These are phyloP conservation scores for Candida broadrunensis DNA, from an alignment of 805 yeast genomes.

Conservation along the genomic window DNA sequence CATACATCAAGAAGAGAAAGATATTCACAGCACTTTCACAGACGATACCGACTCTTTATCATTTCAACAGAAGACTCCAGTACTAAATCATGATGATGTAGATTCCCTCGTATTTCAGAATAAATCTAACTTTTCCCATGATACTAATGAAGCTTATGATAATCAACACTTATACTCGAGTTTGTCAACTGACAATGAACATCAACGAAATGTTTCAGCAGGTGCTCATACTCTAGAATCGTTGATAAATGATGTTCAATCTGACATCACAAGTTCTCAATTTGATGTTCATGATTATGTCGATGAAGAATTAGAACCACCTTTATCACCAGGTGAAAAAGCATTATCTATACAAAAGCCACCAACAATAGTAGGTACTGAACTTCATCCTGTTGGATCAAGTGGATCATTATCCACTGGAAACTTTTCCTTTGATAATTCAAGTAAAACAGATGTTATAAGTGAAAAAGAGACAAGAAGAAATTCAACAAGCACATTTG, in stretches of 20 bases:
- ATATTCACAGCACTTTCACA: background rate
- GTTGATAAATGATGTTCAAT: background rate
- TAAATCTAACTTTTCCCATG: background rate
- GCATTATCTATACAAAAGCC: background rate
- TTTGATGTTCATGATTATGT: background rate
- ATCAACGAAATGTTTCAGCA: background rate
- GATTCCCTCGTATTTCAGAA: too few relatives aligned
- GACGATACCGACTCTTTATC: background rate
- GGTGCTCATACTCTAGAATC: background rate
- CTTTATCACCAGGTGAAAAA: background rate
- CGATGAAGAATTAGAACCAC: background rate
- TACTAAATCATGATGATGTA: background rate
- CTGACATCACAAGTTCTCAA: background rate
- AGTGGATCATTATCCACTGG: slow-evolving; percentile 30
- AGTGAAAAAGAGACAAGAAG: slow-evolving; percentile 19
- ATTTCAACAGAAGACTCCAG: background rate
- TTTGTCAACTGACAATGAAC: background rate
- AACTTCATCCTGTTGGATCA: slow-evolving; percentile 19
- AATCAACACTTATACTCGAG: too few relatives aligned
- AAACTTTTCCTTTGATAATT: slow-evolving; percentile 17
- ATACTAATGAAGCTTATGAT: background rate
- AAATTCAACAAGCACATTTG: slow-evolving; percentile 36
- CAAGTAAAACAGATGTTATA: slow-evolving; percentile 1
- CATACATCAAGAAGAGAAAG: background rate
- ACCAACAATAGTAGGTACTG: slow-evolving; percentile 1